Evolutionary conservation across 2,329 filamentous ascomycete species (phyloP).

Genomic region (Rosellinia necatrix): DNA sequence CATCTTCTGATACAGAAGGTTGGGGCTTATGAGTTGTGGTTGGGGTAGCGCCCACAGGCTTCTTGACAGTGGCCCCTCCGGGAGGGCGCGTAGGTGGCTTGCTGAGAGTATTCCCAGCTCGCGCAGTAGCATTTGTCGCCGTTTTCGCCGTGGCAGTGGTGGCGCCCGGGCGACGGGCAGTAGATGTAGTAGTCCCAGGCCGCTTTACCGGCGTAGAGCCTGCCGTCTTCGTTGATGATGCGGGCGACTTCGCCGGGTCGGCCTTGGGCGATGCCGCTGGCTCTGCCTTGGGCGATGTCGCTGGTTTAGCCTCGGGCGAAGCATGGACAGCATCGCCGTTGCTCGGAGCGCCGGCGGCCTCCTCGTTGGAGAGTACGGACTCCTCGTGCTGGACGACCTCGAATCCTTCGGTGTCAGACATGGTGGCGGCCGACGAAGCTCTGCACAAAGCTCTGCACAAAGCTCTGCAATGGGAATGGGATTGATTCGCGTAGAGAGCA

Average conservation of each 20-base stretch:
- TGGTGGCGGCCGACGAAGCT: constrained; percentile 34
- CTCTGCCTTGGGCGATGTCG: constrained; percentile 37
- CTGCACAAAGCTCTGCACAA: too few species aligned
- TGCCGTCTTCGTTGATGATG: constrained; percentile 43
- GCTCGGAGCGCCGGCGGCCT: constrained; percentile 40
- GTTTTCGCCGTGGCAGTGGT: constrained; percentile 36
- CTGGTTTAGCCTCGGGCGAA: constrained; percentile 37
- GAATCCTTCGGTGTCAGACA: constrained; percentile 55
- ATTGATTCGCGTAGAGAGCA: constrained; percentile 8
- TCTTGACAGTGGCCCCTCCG: constrained; percentile 43
- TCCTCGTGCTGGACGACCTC: constrained; percentile 52
- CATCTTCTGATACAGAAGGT: constrained; percentile 57
- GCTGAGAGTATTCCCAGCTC: constrained; percentile 48
- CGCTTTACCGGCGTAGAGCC: constrained; percentile 45
- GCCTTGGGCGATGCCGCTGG: constrained; percentile 39
- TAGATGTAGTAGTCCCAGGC: constrained; percentile 41
- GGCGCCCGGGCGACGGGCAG: constrained; percentile 43
- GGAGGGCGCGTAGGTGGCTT: constrained; percentile 56
- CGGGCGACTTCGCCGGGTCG: constrained; percentile 34
- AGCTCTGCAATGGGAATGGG: neutral
- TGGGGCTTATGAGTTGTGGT: constrained; percentile 51
- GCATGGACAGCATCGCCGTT: constrained; percentile 30
- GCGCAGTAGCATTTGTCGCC: constrained; percentile 39
- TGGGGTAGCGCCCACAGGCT: constrained; percentile 43
- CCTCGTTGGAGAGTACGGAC: constrained; percentile 43